Evolutionary conservation across 2,329 filamentous ascomycete species (phyloP), one percentile per base, ranked within the genome.

Genomic region (Colletotrichum tanaceti): DNA sequence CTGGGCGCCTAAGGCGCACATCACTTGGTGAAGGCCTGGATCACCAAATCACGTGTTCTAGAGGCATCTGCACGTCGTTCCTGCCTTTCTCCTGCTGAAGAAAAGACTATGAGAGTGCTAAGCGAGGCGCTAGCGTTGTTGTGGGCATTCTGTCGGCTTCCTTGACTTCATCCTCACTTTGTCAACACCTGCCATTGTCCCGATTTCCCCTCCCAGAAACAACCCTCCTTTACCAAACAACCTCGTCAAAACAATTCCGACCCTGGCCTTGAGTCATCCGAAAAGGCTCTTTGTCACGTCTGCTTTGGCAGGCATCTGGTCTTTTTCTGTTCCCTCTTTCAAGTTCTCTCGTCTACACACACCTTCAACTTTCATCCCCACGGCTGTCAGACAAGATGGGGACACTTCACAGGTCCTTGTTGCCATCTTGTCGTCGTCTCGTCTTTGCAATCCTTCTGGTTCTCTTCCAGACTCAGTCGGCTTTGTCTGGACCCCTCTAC

Each of bases 21-120:
- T 46, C 28, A 22, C 38, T 32, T 18, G n/a, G 53, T 64, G 47
- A 68, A 46, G 20, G 5, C 22, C 14, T 49, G 18, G 28, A 65
- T 61, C 49, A 46, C 35, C 53, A 65, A 41, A 44, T 69, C 66
- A 69, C 66, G 66, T 69, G 66, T 41, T 16, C 11, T 14, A 4
- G 6, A 18, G 35, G 14, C 1, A 22, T 18, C n/a, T 43, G 3
- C n/a, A 32, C n/a, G 22, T 9, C 11, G 54, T 18, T 20, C 38
- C 35, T 65, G 32, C 43, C 60, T 58, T 5, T 14, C 16, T 22
- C 2, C 4, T 18, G 3, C 35, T 11, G 11, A 4, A 32, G 2
- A 20, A 16, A 16, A 16, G 39, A 5, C 4, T 47, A 5, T 1
- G 3, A 43, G 22, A 54, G 39, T 10, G 49, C 5, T 59, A 68